Percentiles rank a stretch among this genome's conserved stretches.
phyloP scores from a whole-genome alignment of 495 filamentous ascomycete species.

The Schizothecium vesticola region DNA sequence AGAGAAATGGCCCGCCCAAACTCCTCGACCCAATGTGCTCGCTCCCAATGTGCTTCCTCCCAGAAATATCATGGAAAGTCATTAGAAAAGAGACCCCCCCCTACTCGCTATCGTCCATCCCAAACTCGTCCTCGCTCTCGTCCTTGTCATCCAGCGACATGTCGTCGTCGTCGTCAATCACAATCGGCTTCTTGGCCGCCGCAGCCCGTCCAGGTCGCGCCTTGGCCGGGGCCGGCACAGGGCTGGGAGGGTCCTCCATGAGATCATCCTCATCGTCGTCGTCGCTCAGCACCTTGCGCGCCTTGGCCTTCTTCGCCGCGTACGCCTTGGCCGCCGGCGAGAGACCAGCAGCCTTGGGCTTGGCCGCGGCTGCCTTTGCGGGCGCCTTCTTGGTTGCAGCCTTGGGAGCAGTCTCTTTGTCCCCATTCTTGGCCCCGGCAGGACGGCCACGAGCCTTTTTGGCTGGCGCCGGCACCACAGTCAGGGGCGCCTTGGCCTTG shows the following conservation, averaged over 20 bases:
- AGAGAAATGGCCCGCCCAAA: not conserved
- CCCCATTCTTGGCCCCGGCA: conserved; percentile 42
- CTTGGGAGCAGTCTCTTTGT: conserved; percentile 19
- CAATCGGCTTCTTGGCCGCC: conserved; percentile 37
- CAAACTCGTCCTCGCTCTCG: conserved; percentile 20
- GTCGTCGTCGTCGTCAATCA: conserved; percentile 42
- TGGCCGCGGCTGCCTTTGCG: conserved; percentile 10
- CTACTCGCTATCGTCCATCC: conserved; percentile 26
- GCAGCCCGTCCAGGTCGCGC: conserved; percentile 44
- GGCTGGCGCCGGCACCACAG: conserved; percentile 33
- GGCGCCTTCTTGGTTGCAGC: conserved; percentile 32
- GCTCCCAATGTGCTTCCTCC: not conserved
- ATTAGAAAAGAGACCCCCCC: not conserved
- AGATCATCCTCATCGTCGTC: conserved; percentile 37
- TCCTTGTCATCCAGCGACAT: conserved; percentile 33
- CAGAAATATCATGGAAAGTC: conserved; percentile 3
- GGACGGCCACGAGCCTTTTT: conserved; percentile 51
- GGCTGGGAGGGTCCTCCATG: conserved; percentile 37
- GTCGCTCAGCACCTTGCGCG: conserved; percentile 37
- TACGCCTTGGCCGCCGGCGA: conserved; percentile 82
- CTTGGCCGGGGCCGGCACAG: conserved; percentile 34
- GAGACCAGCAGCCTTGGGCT: conserved; percentile 44
- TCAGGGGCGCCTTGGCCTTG: conserved; percentile 32
- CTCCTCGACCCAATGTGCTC: not conserved
- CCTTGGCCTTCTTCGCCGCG: conserved; percentile 62